Base-by-base conservation (phyloP, 306 rosid species). In the Dryas alaskensis region DNA sequence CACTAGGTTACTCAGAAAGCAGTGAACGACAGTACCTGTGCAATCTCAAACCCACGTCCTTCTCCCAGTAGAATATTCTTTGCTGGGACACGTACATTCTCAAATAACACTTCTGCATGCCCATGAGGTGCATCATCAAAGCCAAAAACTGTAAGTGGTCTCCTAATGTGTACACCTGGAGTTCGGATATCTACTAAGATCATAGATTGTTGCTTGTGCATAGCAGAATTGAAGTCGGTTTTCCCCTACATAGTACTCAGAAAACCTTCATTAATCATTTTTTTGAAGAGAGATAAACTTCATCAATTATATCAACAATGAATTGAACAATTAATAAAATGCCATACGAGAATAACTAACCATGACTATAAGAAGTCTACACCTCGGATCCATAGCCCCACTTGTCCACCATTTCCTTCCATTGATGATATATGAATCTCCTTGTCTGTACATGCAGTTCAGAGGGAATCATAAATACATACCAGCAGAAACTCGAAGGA, bases 351-450 rank as follows among this genome's bases (percentile, higher is more conserved):
- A 78, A 82, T 63, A 79, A 88, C 91, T 77, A 78, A 94, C 99
- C 99, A 94, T 94, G 78, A 90, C 89, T 79, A 94, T 83, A 27
- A 94, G 96, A 84, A 94, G 19, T 78, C 80, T 87, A 83, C 99
- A 94, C 80, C 99, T 88, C 12, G 97, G 98, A 90, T 94, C 99
- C 98, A 94, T 88, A 63, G 99, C 95, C 16, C 99, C 99, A 67
- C 98, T 94, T 60, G 97, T 94, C 97, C 96, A 94, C 99, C 99
- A 94, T 80, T 94, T 94, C 52, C 76, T 89, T 82, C 98, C 98
- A 68, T 88, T 92, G 80, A 94, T 88, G 73, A 92, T 73, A 73
- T 84, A 94, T 22, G 91, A 82, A 80, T 92, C 90, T 81, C 93
- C 99, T 86, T 90, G 80, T 52, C 99, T 94, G 75, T 54, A 59